These are phyloP conservation scores for Pisolithus microcarpus DNA, from an alignment of 768 basidiomycete genomes.

Conservation along the genomic window DNA sequence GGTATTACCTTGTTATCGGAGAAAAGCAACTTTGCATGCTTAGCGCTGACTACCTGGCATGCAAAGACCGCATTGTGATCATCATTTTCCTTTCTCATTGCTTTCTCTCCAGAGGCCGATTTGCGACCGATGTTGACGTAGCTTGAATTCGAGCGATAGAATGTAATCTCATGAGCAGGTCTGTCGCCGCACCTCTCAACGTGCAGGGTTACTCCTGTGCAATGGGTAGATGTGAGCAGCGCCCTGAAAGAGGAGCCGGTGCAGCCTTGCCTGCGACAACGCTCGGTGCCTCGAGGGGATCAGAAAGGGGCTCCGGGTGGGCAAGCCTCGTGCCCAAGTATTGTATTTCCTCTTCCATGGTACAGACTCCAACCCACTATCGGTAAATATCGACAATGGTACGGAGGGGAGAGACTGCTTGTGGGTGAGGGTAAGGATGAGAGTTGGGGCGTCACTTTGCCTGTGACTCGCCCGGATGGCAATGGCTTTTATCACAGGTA, in stretches of 20 bases:
- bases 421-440: conserved; percentile 4
- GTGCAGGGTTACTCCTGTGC: conserved; percentile 51
- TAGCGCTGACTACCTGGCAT: conserved; percentile 74
- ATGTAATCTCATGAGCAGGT: conserved; percentile 41
- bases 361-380: conserved; percentile 4
- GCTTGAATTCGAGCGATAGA: conserved; percentile 42
- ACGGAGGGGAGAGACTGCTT: not conserved
- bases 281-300: conserved; percentile 20
- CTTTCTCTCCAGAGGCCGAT: conserved; percentile 40
- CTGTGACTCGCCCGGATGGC: conserved; percentile 24
- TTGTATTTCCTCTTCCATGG: conserved; percentile 56
- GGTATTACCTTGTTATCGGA: conserved; percentile 58
- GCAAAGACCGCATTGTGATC: conserved; percentile 54
- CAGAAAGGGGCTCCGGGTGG: conserved; percentile 20
- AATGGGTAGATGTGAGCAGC: conserved; percentile 8
- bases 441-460: conserved; percentile 15
- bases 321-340: conserved; percentile 44
- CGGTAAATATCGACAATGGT: conserved; percentile 7
- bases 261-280: conserved; percentile 39
- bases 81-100: conserved; percentile 33
- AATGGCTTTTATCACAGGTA: conserved; percentile 26
- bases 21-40: conserved; percentile 72
- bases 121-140: conserved; percentile 64
- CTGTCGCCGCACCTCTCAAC: conserved; percentile 46
- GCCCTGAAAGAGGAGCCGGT: conserved; percentile 7